Evolutionary conservation across 495 filamentous ascomycete genomes (phyloP), one percentile per base, ranked within the genome.

Genomic region (Penicillium soppii): DNA sequence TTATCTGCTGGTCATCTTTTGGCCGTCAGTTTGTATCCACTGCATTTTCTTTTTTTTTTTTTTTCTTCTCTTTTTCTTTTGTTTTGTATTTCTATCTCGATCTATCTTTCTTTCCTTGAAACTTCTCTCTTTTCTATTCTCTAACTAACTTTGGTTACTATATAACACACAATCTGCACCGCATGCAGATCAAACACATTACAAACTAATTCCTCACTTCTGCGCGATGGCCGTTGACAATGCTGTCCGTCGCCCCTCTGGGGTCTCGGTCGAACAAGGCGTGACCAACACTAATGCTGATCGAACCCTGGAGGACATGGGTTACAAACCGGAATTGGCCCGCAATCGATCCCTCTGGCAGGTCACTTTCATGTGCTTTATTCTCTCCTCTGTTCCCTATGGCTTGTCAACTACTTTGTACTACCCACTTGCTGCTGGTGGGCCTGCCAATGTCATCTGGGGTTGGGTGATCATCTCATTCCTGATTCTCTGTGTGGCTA

Each of bases 361-460:
- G 43, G 54, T 63, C 43, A 58, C 58, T 21, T 61, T 57, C n/a
- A 61, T 64, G 61, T 73, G 68, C 53, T 78, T 76, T 48, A 75
- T 75, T 49, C 73, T 78, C 53, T 76, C 75, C 45, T 74, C 73
- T 0, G 74, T 71, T 4, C 83, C 83, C 10, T 87, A 82, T 58
- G 83, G 83, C 46, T 69, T 85, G 27, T 78, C 75, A 33, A 86
- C 83, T 3, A 87, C 83, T 15, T 61, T 87, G 27, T 85, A 82
- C 66, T 84, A 84, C 53, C 78, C 81, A 5, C 71, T 87, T 29
- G 76, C 79, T 30, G 77, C 76, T 52, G 82, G 83, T 51, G 81
- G 82, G 15, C 75, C 81, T 2, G 81, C 77, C 15, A 78, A 80
- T 47, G 78, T 85, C 45, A 73, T 86, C 58, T 86, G 81, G 81